These are phyloP conservation scores for Nicotiana tomentosiformis DNA, from an alignment of 257 asterid genomes.

Conservation along the genomic window DNA sequence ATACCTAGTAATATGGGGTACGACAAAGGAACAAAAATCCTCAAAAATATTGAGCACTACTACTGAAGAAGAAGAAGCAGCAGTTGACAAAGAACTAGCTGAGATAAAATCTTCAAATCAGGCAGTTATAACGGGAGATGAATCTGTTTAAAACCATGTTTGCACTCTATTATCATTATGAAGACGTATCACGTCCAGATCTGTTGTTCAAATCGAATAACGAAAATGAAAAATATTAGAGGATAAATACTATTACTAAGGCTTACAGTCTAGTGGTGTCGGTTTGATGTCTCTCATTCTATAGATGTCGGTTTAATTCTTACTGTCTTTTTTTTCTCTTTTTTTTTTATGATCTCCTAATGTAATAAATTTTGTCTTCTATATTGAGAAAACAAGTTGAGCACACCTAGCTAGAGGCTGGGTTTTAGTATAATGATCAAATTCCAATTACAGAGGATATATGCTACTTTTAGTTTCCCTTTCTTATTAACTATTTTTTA, in stretches of 20 bases:
- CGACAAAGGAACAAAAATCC: slow-evolving; percentile 14
- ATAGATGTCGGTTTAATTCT: not conserved
- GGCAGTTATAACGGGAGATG: slow-evolving; percentile 8
- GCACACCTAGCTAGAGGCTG: too few species aligned
- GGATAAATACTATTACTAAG: too few species aligned
- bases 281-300: not conserved
- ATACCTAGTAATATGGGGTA: slow-evolving; percentile 42
- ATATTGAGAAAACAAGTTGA: too few species aligned
- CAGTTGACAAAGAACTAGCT: slow-evolving; percentile 1
- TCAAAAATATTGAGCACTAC: not conserved
- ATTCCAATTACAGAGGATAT: too few species aligned
- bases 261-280: not conserved
- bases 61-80: not conserved
- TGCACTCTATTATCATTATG: too few species aligned
- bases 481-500: too few species aligned
- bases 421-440: too few species aligned
- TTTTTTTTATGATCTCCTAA: too few species aligned
- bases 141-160: slow-evolving; percentile 9
- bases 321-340: not conserved
- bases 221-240: not conserved
- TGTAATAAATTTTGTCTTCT: not conserved
- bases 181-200: too few species aligned
- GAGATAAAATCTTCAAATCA: slow-evolving; percentile 7
- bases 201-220: too few species aligned
- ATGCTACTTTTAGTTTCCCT: too few species aligned